Percentiles rank a stretch among this genome's conserved stretches.
Evolutionary conservation across 495 filamentous ascomycete genomes (phyloP).

Genomic region (Aspergillus carlsbadensis): DNA sequence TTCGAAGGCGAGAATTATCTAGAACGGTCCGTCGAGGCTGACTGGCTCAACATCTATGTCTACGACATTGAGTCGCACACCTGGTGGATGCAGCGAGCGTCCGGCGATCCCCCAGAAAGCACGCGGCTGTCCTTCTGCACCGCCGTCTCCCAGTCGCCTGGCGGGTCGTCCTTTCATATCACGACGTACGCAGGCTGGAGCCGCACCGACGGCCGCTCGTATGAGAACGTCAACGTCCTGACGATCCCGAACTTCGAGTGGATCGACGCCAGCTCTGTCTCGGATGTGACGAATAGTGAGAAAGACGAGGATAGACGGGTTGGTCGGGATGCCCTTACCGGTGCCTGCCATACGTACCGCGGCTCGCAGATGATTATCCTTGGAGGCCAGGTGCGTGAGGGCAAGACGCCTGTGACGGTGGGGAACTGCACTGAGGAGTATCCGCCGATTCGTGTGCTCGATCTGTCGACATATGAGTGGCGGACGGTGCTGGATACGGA

Average conservation of each 20-base stretch:
- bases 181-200: background rate
- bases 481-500: background rate
- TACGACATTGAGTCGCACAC: too few relatives aligned
- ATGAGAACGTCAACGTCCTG: background rate
- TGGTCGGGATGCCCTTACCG: too few relatives aligned
- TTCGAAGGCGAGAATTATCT: too few relatives aligned
- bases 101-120: too few relatives aligned
- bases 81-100: too few relatives aligned
- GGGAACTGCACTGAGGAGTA: background rate
- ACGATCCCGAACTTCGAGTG: background rate
- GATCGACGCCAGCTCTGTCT: background rate
- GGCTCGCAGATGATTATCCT: too few relatives aligned
- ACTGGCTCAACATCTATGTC: too few relatives aligned
- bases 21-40: too few relatives aligned
- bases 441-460: background rate
- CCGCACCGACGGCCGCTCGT: background rate
- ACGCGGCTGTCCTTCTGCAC: too few relatives aligned
- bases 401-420: too few relatives aligned
- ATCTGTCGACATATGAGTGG: background rate
- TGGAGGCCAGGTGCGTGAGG: background rate
- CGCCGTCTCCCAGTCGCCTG: too few relatives aligned
- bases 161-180: background rate
- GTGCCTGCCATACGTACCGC: too few relatives aligned
- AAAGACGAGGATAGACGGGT: background rate
- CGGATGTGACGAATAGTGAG: background rate